Evolutionary conservation across 176 grass and related monocot genomes (phyloP), one percentile per base, ranked within the genome.

Genomic region (Aegilops longissima): DNA sequence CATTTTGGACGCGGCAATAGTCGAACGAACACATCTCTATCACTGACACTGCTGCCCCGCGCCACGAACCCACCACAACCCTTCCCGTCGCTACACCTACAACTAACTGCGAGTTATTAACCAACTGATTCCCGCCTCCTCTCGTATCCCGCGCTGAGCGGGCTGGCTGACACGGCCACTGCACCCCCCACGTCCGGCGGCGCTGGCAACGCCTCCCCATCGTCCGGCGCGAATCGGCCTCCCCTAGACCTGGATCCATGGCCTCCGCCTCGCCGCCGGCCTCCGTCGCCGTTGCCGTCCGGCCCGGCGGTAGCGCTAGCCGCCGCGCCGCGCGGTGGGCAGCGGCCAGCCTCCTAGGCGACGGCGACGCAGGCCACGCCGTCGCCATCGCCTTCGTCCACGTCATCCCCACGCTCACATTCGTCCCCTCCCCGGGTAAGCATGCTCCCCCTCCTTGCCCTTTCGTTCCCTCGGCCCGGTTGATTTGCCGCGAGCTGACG

Each of bases 341-440:
- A 4, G 85, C 88, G 7, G 88, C 88, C 58, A 65, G 79, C 70
- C 73, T 91, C 68, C 63, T 71, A 0, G 66, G 64, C n/a, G 83
- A 83, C 25, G 87, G 86, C 30, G 12, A 24, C 31, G 66, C 79
- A 70, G 75, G 87, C 52, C 12, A 20, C 66, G 58, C 84, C 74
- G 75, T 34, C 79, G 12, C 89, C 68, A 21, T 98, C n/a, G 4
- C 93, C 84, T 76, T 95, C 84, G 68, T 95, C 24, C 84, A 98
- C 63, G 88, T 98, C 75, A 88, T 98, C 81, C 86, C 92, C 35
- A 20, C 77, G 38, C 78, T 98, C 81, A 20, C 88, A 20, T 89
- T 82, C 86, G 73, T 95, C 49, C 96, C 96, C 12, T 91, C 92
- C 31, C 96, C 93, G 3, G 58, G 93, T 95, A 91, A 83, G 83